These are phyloP conservation scores for Lathyrus sativus DNA, from an alignment of 306 rosid species.

Conservation along the genomic window DNA sequence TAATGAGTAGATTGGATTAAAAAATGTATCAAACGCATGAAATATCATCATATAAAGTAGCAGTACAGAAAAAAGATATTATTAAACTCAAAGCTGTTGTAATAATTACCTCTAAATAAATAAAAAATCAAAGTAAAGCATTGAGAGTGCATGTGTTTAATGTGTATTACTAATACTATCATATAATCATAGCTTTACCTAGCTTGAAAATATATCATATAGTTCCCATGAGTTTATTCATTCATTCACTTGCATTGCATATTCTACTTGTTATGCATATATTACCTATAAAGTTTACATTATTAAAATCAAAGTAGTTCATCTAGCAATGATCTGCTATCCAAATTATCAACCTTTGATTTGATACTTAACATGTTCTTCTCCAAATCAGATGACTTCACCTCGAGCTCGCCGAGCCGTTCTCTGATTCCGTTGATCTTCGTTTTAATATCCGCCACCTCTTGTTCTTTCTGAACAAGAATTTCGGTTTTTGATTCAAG, in stretches of 20 bases:
- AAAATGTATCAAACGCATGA: too few relatives aligned
- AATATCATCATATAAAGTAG: not conserved
- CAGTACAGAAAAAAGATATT: not conserved
- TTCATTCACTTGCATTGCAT: slow-evolving; percentile 35
- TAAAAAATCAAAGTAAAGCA: slow-evolving; percentile 9
- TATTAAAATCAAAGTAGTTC: slow-evolving; percentile 47
- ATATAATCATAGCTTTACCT: slow-evolving; percentile 28
- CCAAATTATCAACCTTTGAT: slow-evolving; percentile 63
- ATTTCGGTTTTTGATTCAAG: slow-evolving; percentile 56
- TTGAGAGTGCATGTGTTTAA: slow-evolving; percentile 20
- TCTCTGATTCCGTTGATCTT: slow-evolving; percentile 49
- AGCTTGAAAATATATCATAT: slow-evolving; percentile 23
- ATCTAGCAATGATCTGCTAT: slow-evolving; percentile 54
- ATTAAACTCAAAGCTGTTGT: slow-evolving; percentile 28
- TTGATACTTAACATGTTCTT: slow-evolving; percentile 52
- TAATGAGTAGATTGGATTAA: too few relatives aligned
- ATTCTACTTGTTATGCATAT: slow-evolving; percentile 25
- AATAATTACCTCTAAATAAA: slow-evolving; percentile 20
- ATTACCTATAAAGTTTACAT: slow-evolving; percentile 4
- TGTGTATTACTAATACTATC: not conserved
- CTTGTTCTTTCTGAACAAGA: slow-evolving; percentile 66
- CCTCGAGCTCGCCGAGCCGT: slow-evolving; percentile 66
- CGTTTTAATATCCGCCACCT: slow-evolving; percentile 49
- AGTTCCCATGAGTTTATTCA: slow-evolving; percentile 37
- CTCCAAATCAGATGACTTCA: slow-evolving; percentile 55